These are phyloP conservation scores for Geotrichum fermentans DNA, from an alignment of 1,139 yeast species.

Conservation along the genomic window DNA sequence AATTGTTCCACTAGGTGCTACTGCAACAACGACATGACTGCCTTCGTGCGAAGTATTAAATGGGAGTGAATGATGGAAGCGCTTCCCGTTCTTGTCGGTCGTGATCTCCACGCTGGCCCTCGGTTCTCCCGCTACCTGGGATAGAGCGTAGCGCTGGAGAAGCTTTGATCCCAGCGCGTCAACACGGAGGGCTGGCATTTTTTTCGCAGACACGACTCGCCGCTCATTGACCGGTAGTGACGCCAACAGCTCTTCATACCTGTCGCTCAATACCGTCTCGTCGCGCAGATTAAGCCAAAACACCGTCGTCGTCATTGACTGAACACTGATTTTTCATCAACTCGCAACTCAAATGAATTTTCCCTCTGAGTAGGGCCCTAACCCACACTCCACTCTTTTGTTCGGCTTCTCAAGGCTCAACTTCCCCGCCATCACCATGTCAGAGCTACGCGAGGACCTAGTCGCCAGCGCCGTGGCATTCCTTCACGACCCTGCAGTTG, in stretches of 20 bases:
- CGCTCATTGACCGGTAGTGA: not conserved
- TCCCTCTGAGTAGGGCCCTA: too few relatives aligned
- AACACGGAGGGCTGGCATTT: not conserved
- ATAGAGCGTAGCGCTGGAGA: constrained; percentile 8
- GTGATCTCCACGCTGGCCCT: not conserved
- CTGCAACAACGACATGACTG: constrained; percentile 2
- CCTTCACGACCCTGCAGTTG: constrained; percentile 70
- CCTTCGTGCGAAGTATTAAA: constrained; percentile 16
- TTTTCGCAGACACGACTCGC: not conserved
- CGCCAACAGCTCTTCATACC: not conserved
- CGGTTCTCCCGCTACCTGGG: not conserved
- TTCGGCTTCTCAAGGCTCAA: too few relatives aligned
- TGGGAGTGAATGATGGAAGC: not conserved
- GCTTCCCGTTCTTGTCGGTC: constrained; percentile 4
- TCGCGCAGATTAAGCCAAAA: not conserved
- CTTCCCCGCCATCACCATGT: constrained; percentile 7
- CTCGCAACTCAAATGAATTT: too few relatives aligned
- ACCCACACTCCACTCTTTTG: too few relatives aligned
- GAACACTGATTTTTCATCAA: too few relatives aligned
- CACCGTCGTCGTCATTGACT: not conserved
- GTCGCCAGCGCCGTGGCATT: constrained; percentile 76
- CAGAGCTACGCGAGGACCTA: constrained; percentile 59
- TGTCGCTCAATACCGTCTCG: not conserved
- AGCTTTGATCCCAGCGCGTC: constrained; percentile 10
- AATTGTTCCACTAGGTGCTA: not conserved